Percentiles rank a stretch among this genome's conserved stretches.
Evolutionary conservation across 2,329 filamentous ascomycete genomes (phyloP).

Genomic region (Orbilia oligospora): DNA sequence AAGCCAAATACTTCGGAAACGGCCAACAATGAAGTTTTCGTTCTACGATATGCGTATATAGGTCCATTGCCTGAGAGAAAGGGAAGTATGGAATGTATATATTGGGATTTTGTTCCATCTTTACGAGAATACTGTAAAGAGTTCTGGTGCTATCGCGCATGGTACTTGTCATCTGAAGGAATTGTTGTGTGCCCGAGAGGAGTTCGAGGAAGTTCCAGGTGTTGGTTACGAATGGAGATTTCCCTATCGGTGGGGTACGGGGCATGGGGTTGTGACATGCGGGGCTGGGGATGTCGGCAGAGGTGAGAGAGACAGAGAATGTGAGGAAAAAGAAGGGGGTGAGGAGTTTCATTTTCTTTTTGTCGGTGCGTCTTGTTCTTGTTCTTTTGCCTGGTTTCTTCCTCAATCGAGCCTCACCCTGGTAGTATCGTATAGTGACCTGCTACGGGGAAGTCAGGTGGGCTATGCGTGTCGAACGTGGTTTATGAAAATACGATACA

Average conservation of each 20-base stretch:
- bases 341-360: conserved; percentile 22
- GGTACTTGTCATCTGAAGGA: background rate
- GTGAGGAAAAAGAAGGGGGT: background rate
- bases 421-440: too few relatives aligned
- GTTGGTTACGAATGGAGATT: conserved; percentile 18
- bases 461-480: too few relatives aligned
- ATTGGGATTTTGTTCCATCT: background rate
- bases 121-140: background rate
- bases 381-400: background rate
- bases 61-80: background rate
- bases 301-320: background rate
- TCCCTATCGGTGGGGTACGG: background rate
- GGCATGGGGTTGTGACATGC: conserved; percentile 19
- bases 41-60: conserved; percentile 8
- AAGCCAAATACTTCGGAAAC: background rate
- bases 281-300: background rate
- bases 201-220: conserved; percentile 16
- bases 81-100: conserved; percentile 13
- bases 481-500: too few relatives aligned
- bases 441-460: background rate
- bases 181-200: conserved; percentile 10
- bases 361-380: background rate
- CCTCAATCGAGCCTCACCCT: background rate
- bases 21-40: conserved; percentile 15
- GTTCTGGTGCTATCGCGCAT: background rate